Evolutionary conservation across 2,329 filamentous ascomycete genomes (phyloP).

Genomic region (Exophiala aquamarina): DNA sequence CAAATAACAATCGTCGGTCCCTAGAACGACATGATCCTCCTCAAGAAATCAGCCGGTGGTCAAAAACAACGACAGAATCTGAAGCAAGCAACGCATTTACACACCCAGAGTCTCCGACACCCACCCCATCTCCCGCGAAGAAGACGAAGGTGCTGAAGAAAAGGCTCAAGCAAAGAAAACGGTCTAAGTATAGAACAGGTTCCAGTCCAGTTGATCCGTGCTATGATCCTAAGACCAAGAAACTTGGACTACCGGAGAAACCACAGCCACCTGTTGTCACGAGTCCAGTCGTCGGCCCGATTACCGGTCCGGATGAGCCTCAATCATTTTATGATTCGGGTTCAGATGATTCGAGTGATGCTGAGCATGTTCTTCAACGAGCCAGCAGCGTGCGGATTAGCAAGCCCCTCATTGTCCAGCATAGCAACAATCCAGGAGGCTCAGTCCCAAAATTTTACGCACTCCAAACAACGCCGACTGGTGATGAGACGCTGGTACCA

Average conservation of each 20-base stretch:
- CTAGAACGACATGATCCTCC: constrained; percentile 9
- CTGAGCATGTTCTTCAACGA: constrained; percentile 21
- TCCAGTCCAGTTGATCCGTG: constrained; percentile 20
- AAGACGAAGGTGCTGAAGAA: constrained; percentile 14
- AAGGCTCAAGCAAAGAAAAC: constrained; percentile 9
- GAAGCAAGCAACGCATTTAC: constrained; percentile 15
- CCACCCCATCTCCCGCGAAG: background rate
- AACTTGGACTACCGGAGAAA: background rate
- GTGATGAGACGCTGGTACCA: background rate
- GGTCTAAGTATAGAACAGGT: constrained; percentile 16
- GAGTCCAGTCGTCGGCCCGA: constrained; percentile 1
- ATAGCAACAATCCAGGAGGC: constrained; percentile 19
- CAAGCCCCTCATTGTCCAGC: constrained; percentile 24
- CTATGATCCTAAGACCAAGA: constrained; percentile 18
- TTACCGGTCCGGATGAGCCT: constrained; percentile 13
- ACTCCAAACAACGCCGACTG: constrained; percentile 5
- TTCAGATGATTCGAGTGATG: constrained; percentile 21
- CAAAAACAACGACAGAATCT: constrained; percentile 24
- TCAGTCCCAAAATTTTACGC: constrained; percentile 18
- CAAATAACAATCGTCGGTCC: constrained; percentile 10
- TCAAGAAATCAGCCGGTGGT: constrained; percentile 23
- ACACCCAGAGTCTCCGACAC: background rate
- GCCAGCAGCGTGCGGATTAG: constrained; percentile 28
- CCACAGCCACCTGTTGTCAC: background rate
- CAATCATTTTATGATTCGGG: constrained; percentile 19